phyloP scores from a whole-genome alignment of 73 alveolate species.

The Uronychia binucleata region DNA sequence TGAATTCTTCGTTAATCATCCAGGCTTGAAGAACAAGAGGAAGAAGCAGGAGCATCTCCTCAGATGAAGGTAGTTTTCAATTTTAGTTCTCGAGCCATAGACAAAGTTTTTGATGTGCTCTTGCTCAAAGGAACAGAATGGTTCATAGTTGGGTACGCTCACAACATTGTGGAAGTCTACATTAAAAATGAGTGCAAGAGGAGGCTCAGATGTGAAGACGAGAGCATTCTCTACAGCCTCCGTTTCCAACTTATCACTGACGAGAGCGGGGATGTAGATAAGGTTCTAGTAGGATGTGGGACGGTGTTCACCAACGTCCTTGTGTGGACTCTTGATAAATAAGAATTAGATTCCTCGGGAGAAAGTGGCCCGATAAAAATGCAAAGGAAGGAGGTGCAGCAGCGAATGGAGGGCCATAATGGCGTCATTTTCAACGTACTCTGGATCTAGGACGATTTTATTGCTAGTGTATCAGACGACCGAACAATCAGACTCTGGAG shows the following conservation, averaged over 20 bases:
- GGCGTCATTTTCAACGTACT: constrained; percentile 52
- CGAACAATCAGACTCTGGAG: constrained; percentile 47
- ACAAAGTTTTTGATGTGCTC: background rate
- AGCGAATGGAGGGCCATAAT: constrained; percentile 37
- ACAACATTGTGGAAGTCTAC: background rate
- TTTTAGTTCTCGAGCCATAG: background rate
- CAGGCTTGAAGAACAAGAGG: too few relatives aligned
- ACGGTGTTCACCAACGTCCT: background rate
- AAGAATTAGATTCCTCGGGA: background rate
- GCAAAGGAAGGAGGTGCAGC: background rate
- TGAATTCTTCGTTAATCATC: too few relatives aligned
- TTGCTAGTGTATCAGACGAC: constrained; percentile 50
- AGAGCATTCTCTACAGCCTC: constrained; percentile 1
- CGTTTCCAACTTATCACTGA: background rate
- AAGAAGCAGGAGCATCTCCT: too few relatives aligned
- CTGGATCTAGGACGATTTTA: constrained; percentile 5
- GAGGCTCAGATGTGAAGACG: constrained; percentile 2
- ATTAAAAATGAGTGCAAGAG: background rate
- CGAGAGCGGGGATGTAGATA: background rate
- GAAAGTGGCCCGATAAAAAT: too few relatives aligned
- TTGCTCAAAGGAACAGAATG: background rate
- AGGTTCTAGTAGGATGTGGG: background rate
- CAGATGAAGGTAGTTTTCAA: background rate
- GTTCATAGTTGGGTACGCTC: background rate
- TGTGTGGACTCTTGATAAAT: background rate